Base-by-base conservation (phyloP, 2,329 filamentous ascomycete species). In the Cladosporium sp. region DNA sequence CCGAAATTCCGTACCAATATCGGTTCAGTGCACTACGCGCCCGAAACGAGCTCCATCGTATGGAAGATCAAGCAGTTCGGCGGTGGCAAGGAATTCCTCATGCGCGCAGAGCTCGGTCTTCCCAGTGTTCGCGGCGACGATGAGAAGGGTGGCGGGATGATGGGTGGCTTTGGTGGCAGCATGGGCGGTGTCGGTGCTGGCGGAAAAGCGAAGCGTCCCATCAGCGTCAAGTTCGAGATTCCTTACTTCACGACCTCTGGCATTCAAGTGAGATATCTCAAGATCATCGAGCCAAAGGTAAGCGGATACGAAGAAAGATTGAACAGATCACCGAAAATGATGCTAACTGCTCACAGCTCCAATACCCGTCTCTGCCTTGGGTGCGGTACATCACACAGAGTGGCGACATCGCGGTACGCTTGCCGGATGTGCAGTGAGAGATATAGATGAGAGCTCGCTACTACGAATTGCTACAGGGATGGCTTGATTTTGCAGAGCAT, bases 41-140 rank as follows among this genome's bases (percentile, higher is more conserved):
- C 95, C 0, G 95, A 99, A 79, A 94, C 97, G 76, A 96, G 92
- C 69, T 94, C 94, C 66, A 99, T 99, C 72, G 91, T 99, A 60
- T 99, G 95, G 95, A 99, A 99, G 84, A 99, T 99, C 79, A 99
- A 99, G 84, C 95, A 99, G 75, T 99, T 99, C 79, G 95, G 95
- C 53, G 95, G 95, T n/a, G 88, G 89, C 72, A 99, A 99, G 80
- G 95, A 99, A 77, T 99, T 99, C 75, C 84, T 99, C 72, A 99
- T 99, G 95, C 91, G 95, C 65, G 95, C 95, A 21, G 95, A 99
- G 81, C 85, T 99, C 14, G 95, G 95, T 59, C 83, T 99, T 52
- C 95, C 95, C 0, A 96, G 92, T 66, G 95, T 99, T 23, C 89
- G 95, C 70, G 94, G 94, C 60, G 94, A 98, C 71, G 94, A 98